Evolutionary conservation across 192 early-diverging fungal genomes (phyloP).

Genomic region (Backusella macrospora): DNA sequence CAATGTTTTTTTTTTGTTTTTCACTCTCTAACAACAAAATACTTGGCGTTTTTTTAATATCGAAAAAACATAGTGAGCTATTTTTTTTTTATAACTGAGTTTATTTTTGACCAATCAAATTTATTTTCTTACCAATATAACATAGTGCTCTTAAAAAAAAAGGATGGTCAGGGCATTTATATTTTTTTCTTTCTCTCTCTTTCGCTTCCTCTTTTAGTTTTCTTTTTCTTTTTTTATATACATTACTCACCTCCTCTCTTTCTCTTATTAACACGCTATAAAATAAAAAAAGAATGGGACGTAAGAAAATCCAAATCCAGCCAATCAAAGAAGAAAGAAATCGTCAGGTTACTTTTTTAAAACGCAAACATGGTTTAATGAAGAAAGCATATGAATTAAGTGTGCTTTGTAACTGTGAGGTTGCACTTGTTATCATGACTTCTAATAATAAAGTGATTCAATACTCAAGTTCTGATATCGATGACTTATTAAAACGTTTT

Average conservation of each 20-base stretch:
- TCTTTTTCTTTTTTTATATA: too few species aligned
- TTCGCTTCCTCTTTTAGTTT: background rate
- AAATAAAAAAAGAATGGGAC: conserved; percentile 60
- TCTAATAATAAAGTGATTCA: conserved; percentile 89
- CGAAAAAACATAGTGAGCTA: background rate
- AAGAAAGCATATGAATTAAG: conserved; percentile 96
- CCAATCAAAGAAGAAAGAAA: conserved; percentile 89
- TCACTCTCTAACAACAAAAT: background rate
- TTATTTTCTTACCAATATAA: background rate
- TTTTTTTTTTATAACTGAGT: too few species aligned
- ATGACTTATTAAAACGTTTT: conserved; percentile 87
- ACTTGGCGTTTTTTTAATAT: background rate
- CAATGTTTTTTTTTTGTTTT: background rate
- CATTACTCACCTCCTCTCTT: background rate
- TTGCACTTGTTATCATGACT: conserved; percentile 91
- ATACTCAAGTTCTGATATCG: conserved; percentile 90
- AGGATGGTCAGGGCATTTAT: conserved; percentile 4
- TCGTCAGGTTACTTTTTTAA: conserved; percentile 90
- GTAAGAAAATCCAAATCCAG: conserved; percentile 95
- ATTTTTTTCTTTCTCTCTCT: background rate
- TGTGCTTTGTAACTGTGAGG: conserved; percentile 92
- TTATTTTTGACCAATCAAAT: background rate
- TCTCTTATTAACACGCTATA: background rate
- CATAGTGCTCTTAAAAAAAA: conserved; percentile 6
- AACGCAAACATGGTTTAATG: conserved; percentile 90